A percentile compares a stretch with the other conserved stretches of the same genome.
Evolutionary conservation across 1,284 basidiomycete genomes (phyloP).

Genomic region (Papiliotrema nemorosa): DNA sequence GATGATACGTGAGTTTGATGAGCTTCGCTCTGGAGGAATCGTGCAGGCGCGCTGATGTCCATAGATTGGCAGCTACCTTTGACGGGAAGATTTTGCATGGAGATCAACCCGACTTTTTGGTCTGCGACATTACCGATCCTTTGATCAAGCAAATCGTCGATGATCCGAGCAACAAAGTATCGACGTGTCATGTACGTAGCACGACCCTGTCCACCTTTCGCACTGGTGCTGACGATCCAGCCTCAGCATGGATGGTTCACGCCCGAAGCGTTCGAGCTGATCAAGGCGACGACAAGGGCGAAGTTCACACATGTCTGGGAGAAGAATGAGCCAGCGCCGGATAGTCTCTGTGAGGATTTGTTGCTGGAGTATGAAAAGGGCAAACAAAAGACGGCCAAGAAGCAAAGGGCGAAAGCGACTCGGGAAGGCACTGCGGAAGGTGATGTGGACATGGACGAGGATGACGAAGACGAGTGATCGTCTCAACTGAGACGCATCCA

Average conservation of each 20-base stretch:
- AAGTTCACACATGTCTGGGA: constrained; percentile 82
- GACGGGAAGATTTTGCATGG: constrained; percentile 75
- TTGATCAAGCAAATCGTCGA: constrained; percentile 75
- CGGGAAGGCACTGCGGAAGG: constrained; percentile 6
- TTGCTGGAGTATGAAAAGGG: constrained; percentile 26
- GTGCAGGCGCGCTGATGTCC: constrained; percentile 1
- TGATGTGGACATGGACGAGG: constrained; percentile 6
- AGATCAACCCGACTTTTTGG: constrained; percentile 84
- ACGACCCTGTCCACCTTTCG: constrained; percentile 9
- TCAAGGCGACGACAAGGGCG: constrained; percentile 76
- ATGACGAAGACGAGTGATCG: background rate
- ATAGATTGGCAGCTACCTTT: constrained; percentile 71
- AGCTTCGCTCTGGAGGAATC: background rate
- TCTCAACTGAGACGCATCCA: no score
- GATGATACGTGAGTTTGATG: constrained; percentile 26
- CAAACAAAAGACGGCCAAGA: background rate
- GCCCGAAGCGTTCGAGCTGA: constrained; percentile 66
- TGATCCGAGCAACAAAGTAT: constrained; percentile 62
- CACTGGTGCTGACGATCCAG: constrained; percentile 44
- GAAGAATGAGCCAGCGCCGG: constrained; percentile 25
- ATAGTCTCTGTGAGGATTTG: constrained; percentile 16
- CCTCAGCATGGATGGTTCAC: constrained; percentile 84
- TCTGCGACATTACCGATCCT: constrained; percentile 85
- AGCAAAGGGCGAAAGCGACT: constrained; percentile 1
- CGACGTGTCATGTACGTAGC: constrained; percentile 61